Percentiles rank a stretch among this genome's conserved stretches.
Evolutionary conservation across 257 asterid species (phyloP).

Genomic region (Solanum peruvianum): DNA sequence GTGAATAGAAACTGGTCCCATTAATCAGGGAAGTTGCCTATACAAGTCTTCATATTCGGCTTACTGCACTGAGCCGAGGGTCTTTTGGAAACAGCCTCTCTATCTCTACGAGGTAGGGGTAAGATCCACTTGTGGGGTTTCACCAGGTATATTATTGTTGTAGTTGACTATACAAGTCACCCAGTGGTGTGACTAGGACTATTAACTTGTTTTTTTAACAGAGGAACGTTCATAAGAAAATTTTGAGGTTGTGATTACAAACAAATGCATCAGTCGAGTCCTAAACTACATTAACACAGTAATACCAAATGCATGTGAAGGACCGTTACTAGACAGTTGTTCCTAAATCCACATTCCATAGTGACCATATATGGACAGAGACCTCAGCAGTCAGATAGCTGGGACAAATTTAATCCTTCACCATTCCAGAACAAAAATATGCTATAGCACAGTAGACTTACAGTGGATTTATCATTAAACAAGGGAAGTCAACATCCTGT

Average conservation of each 20-base stretch:
- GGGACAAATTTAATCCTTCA: not conserved
- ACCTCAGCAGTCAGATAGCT: not conserved
- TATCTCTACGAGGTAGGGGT: too few species aligned
- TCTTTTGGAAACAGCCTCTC: too few species aligned
- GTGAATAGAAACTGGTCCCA: not conserved
- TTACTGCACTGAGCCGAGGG: too few species aligned
- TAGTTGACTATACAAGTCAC: not conserved
- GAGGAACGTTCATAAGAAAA: not conserved
- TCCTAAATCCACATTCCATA: not conserved
- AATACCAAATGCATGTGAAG: not conserved
- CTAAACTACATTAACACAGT: not conserved
- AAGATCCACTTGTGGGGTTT: too few species aligned
- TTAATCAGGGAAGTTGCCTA: not conserved
- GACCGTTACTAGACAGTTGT: not conserved
- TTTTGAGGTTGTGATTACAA: not conserved
- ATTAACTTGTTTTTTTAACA: not conserved
- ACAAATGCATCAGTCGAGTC: not conserved
- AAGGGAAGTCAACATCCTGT: not conserved
- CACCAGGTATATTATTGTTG: too few species aligned
- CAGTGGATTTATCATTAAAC: not conserved
- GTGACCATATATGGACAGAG: not conserved
- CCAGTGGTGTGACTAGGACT: not conserved
- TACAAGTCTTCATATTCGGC: too few species aligned
- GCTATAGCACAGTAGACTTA: not conserved
- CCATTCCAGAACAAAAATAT: not conserved